Evolutionary conservation across 768 basidiomycete species (phyloP), one percentile per base, ranked within the genome.

Genomic region (Trichaptum fuscoviolaceum): DNA sequence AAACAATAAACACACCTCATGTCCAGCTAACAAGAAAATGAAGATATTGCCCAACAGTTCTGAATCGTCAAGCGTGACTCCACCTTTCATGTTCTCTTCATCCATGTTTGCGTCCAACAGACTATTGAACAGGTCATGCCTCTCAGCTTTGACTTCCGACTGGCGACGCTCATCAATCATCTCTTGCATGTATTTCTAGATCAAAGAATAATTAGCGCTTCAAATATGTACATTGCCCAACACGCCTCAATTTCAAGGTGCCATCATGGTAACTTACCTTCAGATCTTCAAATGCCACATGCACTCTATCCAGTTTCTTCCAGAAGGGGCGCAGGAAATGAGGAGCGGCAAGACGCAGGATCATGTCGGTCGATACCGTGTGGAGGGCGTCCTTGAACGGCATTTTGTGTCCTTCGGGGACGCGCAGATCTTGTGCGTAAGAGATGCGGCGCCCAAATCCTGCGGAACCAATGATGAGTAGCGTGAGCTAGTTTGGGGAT

Each of bases 1-100:
- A 57, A 9, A 20, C 1, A 26, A 18, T 8, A 42, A 23, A 57
- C 67, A 12, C 67, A 84, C 84, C 77, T 87, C 87, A 66, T 87
- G 85, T 9, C 87, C 87, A 25, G 87, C 88, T 24, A 89, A 72
- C n/a, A 88, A 66, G 66, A 80, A 77, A 12, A 81, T 74, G 72
- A 78, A 81, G 26, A 78, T 70, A 65, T 81, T 80, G 12, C 76
- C 77, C 7, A 76, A 76, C 4, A 86, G 72, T 69, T 85, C 84
- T 20, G 71, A 72, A 58, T 84, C 83, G 7, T 75, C 76, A 61
- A 84, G 69, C 67, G 75, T 77, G n/a, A 71, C 65, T 18, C 70
- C 69, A 4, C 67, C 72, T 52, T 52, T 52, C 12, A 20, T 52
- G 25, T 74, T 70, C 7, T 70, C 70, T 63, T 78, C 79, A 24